Evolutionary conservation across 179 eudicot genomes (phyloP), one percentile per base, ranked within the genome.

Genomic region (Drosera spatulata): DNA sequence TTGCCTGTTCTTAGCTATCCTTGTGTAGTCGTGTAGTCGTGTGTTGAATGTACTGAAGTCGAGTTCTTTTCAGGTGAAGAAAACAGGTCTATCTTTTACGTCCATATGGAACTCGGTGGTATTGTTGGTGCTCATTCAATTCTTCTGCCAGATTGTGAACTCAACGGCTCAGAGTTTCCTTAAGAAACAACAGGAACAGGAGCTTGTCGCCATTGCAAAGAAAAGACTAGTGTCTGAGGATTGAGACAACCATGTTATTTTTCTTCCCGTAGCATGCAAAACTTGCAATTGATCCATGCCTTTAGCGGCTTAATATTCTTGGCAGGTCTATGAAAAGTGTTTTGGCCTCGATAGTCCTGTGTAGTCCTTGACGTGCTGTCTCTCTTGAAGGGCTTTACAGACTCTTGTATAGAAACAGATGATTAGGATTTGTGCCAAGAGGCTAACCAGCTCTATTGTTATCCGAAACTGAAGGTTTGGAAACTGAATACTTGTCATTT

Each of bases 31-130:
- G 37, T 49, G 59, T 14, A 41, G 57, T n/a, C 55, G 57, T 38
- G 53, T 44, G 11, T 58, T 61, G 10, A 44, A 59, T 41, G 6
- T 61, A 56, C 10, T 11, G 41, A 40, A n/a, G 15, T 6, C 15
- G 33, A 15, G 42, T 14, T 51, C 15, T 51, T 5, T 37, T 55
- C 74, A 93, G 99, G 95, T 68, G 57, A 72, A 72, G 50, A 75
- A 73, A 15, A 86, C 97, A 97, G 84, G 85, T 41, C 73, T 94
- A 53, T 94, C 99, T 5, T 76, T 86, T 15, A 80, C 85, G 56
- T 69, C 85, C 60, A 75, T 94, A 37, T 94, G 97, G 99, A 94
- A 94, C 63, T 77, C 85, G 2, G 77, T 90, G 11, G 95, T 94
- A 43, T 86, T 91, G 97, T 72, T 90, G 62, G 86, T 94, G 83